A percentile compares a stretch with the other conserved stretches of the same genome.
Evolutionary conservation across 169 alveolate genomes (phyloP).

Genomic region (Cryptosporidium viatorum): DNA sequence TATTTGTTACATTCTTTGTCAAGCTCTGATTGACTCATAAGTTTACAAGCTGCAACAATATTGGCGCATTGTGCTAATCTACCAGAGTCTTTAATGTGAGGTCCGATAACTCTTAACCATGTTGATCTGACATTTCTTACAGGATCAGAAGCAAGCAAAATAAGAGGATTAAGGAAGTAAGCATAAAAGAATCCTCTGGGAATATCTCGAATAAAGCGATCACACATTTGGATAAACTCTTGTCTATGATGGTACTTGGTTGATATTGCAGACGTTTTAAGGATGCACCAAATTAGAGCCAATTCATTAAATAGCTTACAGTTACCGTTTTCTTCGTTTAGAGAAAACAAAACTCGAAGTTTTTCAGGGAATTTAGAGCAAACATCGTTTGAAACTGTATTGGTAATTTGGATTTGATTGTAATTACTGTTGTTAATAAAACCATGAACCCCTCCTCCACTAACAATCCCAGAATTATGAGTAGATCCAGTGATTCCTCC

Average conservation of each 20-base stretch:
- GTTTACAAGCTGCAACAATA: slow-evolving; percentile 74
- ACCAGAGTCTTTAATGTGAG: slow-evolving; percentile 70
- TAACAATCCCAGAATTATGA: not conserved
- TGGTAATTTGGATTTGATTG: not conserved
- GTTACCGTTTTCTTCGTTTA: slow-evolving; percentile 6
- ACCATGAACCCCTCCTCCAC: not conserved
- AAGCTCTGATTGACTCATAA: slow-evolving; percentile 30
- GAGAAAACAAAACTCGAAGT: slow-evolving; percentile 2
- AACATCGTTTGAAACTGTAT: not conserved
- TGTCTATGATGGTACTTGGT: slow-evolving; percentile 71
- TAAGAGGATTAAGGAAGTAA: slow-evolving; percentile 51
- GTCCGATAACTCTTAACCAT: slow-evolving; percentile 64
- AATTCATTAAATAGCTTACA: slow-evolving; percentile 26
- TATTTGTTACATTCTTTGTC: slow-evolving; percentile 52
- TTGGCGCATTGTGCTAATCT: slow-evolving; percentile 69
- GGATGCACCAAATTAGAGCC: slow-evolving; percentile 69
- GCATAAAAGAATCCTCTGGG: slow-evolving; percentile 62
- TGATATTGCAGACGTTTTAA: slow-evolving; percentile 63
- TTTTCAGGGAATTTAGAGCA: not conserved
- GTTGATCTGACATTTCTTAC: slow-evolving; percentile 58
- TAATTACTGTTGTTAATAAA: not conserved
- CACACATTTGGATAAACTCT: slow-evolving; percentile 65
- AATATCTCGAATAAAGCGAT: slow-evolving; percentile 67
- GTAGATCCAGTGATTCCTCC: not conserved
- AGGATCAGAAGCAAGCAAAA: slow-evolving; percentile 59